Conservation (phyloP, 805 yeast genomes). For the Saturnispora mendoncae region DNA sequence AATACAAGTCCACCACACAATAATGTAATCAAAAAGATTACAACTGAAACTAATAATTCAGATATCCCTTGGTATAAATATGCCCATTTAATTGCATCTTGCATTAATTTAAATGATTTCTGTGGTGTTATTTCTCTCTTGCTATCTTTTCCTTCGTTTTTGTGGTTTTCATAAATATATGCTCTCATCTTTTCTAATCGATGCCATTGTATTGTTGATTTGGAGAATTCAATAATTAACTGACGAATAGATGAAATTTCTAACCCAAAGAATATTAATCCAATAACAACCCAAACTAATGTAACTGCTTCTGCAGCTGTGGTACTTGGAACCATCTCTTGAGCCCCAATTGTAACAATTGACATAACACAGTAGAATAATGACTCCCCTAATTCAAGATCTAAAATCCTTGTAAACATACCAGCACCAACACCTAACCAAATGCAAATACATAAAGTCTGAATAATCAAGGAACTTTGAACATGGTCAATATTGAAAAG, state of each 20-base stretch:
- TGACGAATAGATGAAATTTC: slow-evolving; percentile 61
- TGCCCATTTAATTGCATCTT: slow-evolving; percentile 38
- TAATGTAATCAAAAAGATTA: slow-evolving; percentile 52
- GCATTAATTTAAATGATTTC: slow-evolving; percentile 47
- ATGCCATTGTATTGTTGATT: slow-evolving; percentile 61
- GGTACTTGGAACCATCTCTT: slow-evolving; percentile 54
- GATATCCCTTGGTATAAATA: slow-evolving; percentile 30
- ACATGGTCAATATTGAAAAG: slow-evolving; percentile 54
- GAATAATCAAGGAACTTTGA: slow-evolving; percentile 68
- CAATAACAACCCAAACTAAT: slow-evolving; percentile 57
- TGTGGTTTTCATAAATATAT: slow-evolving; percentile 22
- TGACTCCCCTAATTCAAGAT: slow-evolving; percentile 52
- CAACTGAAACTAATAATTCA: slow-evolving; percentile 33
- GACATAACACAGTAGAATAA: slow-evolving; percentile 68
- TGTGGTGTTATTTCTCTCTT: slow-evolving; percentile 19
- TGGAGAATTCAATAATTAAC: slow-evolving; percentile 51
- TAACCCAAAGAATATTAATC: slow-evolving; percentile 66
- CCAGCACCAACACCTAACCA: slow-evolving; percentile 74
- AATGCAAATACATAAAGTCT: slow-evolving; percentile 51
- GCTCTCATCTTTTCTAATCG: slow-evolving; percentile 45
- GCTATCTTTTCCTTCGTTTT: neutral
- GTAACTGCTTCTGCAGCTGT: slow-evolving; percentile 49
- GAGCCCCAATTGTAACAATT: slow-evolving; percentile 70
- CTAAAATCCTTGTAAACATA: slow-evolving; percentile 38
- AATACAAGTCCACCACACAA: slow-evolving; percentile 65